Percentiles rank a stretch among this genome's conserved stretches.
phyloP scores from a whole-genome alignment of 1,284 basidiomycete species.

The Cryptococcus floricola region DNA sequence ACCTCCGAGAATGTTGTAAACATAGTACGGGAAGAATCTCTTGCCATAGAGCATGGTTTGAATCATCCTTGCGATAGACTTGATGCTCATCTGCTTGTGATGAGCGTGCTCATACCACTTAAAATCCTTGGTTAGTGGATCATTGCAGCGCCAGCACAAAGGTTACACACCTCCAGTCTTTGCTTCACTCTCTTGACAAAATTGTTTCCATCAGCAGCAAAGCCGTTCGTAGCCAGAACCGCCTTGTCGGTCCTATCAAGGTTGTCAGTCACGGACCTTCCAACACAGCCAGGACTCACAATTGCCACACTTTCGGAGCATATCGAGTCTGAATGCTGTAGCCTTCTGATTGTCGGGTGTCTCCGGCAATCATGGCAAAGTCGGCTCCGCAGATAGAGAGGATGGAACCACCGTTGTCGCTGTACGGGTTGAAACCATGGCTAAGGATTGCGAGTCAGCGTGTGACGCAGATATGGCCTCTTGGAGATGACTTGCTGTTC shows the following conservation, averaged over 20 bases:
- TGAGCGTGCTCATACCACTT: slow-evolving; percentile 95
- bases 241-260: slow-evolving; percentile 76
- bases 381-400: slow-evolving; percentile 88
- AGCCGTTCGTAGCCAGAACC: slow-evolving; percentile 88
- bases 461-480: neutral
- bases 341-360: slow-evolving; percentile 90
- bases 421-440: slow-evolving; percentile 72
- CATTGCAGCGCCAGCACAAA: neutral
- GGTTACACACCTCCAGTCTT: slow-evolving; percentile 68
- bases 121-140: neutral
- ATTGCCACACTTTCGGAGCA: slow-evolving; percentile 61
- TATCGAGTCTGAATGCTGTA: slow-evolving; percentile 94
- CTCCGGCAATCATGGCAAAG: slow-evolving; percentile 88
- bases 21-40: slow-evolving; percentile 94
- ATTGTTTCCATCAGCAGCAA: slow-evolving; percentile 91
- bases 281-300: slow-evolving; percentile 38
- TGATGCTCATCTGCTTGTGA: slow-evolving; percentile 86
- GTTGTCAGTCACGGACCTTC: neutral
- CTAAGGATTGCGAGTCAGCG: slow-evolving; percentile 15
- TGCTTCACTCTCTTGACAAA: slow-evolving; percentile 93
- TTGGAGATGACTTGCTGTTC: slow-evolving; percentile 33
- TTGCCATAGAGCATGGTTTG: slow-evolving; percentile 93
- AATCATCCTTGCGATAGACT: slow-evolving; percentile 85
- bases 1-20: slow-evolving; percentile 89
- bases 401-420: slow-evolving; percentile 88